Percentiles rank a stretch among this genome's conserved stretches.
phyloP scores from a whole-genome alignment of 371 early-diverging fungal species.

The Rhizopus delemar region DNA sequence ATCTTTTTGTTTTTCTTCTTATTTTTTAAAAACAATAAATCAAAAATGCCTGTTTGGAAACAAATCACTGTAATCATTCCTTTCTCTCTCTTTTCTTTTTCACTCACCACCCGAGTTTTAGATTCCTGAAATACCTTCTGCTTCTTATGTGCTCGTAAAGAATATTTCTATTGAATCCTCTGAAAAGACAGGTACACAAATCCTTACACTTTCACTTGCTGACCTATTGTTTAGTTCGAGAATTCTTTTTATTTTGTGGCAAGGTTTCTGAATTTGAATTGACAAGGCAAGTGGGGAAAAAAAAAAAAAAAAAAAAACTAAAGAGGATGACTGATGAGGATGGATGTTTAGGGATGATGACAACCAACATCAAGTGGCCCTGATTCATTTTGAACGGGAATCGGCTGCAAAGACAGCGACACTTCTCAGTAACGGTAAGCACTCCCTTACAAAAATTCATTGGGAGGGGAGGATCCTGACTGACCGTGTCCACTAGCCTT shows the following conservation, averaged over 20 bases:
- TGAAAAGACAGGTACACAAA: slow-evolving; percentile 57
- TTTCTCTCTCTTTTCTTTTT: too few species aligned
- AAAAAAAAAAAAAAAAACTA: not conserved
- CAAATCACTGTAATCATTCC: not conserved
- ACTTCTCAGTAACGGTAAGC: slow-evolving; percentile 62
- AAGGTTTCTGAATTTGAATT: slow-evolving; percentile 49
- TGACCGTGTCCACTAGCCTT: slow-evolving; percentile 50
- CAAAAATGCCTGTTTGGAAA: slow-evolving; percentile 1
- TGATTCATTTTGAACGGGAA: slow-evolving; percentile 63
- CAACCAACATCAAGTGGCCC: slow-evolving; percentile 51
- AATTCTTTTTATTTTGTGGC: slow-evolving; percentile 71
- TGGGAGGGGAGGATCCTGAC: too few species aligned
- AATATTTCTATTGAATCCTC: slow-evolving; percentile 56
- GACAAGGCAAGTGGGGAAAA: slow-evolving; percentile 8
- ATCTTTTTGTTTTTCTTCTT: not conserved
- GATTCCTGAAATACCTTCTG: slow-evolving; percentile 31
- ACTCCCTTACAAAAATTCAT: too few species aligned
- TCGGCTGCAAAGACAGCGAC: slow-evolving; percentile 69
- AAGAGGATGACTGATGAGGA: too few species aligned
- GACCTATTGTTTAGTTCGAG: slow-evolving; percentile 44
- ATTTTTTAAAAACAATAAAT: not conserved
- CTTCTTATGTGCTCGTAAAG: slow-evolving; percentile 54
- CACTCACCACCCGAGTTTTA: too few species aligned
- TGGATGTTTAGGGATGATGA: slow-evolving; percentile 28
- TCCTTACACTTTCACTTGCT: not conserved